These are phyloP conservation scores for Pyracantha coccinea DNA, from an alignment of 331 rosid genomes.

Conservation along the genomic window DNA sequence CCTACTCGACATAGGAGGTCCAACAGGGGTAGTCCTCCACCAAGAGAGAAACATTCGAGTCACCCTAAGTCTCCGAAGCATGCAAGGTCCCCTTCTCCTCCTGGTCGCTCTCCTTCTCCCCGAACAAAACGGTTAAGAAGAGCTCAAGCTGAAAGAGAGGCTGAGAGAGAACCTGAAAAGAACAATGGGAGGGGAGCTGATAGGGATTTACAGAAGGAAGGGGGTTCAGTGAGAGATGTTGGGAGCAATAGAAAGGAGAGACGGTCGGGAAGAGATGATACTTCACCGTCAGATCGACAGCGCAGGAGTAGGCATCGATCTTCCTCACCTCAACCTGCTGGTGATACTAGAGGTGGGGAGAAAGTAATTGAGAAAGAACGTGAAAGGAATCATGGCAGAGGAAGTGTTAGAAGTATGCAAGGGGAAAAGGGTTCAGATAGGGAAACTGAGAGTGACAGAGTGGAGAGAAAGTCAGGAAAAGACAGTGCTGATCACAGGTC, in stretches of 20 bases:
- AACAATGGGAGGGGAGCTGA: conserved; percentile 11
- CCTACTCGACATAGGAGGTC: conserved; percentile 40
- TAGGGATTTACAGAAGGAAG: conserved; percentile 30
- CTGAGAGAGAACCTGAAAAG: conserved; percentile 23
- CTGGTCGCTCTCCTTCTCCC: conserved; percentile 53
- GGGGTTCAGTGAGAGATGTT: conserved; percentile 39
- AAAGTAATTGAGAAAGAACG: conserved; percentile 1
- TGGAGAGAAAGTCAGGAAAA: conserved; percentile 43
- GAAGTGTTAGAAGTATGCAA: conserved; percentile 1
- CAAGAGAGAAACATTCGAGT: conserved; percentile 32
- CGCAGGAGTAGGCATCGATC: conserved; percentile 53
- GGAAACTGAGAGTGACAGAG: conserved; percentile 36
- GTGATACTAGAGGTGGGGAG: conserved; percentile 44
- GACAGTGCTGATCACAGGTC: conserved; percentile 37
- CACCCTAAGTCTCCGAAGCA: conserved; percentile 30
- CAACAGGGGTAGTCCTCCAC: conserved; percentile 26
- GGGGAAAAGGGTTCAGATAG: conserved; percentile 45
- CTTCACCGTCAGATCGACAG: conserved; percentile 40
- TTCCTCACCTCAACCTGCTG: conserved; percentile 40
- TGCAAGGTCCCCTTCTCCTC: conserved; percentile 39
- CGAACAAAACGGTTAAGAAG: conserved; percentile 56
- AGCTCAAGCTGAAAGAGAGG: conserved; percentile 27
- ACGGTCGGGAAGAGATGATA: conserved; percentile 31
- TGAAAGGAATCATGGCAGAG: conserved; percentile 17
- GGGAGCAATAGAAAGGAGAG: conserved; percentile 46